Evolutionary conservation across 75 land plant genomes (phyloP), one percentile per base, ranked within the genome.

Genomic region (Chamaecyparis obtusa): DNA sequence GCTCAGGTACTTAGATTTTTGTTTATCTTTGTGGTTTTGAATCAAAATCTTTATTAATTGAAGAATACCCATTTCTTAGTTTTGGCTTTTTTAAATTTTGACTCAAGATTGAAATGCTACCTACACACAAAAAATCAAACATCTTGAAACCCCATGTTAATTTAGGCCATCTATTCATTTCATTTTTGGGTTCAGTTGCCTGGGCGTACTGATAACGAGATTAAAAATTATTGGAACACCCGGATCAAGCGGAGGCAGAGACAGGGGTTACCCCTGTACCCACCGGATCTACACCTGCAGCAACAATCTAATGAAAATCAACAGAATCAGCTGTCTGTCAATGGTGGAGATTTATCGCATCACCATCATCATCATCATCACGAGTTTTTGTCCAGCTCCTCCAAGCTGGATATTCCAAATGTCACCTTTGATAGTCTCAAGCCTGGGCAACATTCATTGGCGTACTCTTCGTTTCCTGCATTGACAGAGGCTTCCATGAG

Each of bases 201-300:
- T 64, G 99, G 99, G 14, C 95, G 99, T 3, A 97, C 99, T 16
- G 99, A 97, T 88, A 97, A 97, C 85, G 99, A 97, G 88, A 96
- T 97, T 84, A 97, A 97, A 90, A 97, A 97, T 72, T 97, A 92
- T 85, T 97, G 99, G 99, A 97, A 97, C 86, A 97, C 99, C 0
- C 91, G 97, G 46, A 93, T 97, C 46, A 97, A 97, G 91, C 88
- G 99, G 35, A 92, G 92, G 21, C 92, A 91, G 79, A 93, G 99
- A 81, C 96, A 95, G 55, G 99, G 99, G 19, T 87, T 93, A 46
- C 96, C 99, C 10, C 91, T 97, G 16, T 97, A 97, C 78, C 99
- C 99, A 37, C 90, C 92, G 39, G 96, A 94, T 86, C 78, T 96
- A 51, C 89, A 87, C 85, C 41, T 88, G 13, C 83, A 81, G 83